Conservation (phyloP, 1,284 basidiomycete genomes). For the Fereydounia khargensis region DNA sequence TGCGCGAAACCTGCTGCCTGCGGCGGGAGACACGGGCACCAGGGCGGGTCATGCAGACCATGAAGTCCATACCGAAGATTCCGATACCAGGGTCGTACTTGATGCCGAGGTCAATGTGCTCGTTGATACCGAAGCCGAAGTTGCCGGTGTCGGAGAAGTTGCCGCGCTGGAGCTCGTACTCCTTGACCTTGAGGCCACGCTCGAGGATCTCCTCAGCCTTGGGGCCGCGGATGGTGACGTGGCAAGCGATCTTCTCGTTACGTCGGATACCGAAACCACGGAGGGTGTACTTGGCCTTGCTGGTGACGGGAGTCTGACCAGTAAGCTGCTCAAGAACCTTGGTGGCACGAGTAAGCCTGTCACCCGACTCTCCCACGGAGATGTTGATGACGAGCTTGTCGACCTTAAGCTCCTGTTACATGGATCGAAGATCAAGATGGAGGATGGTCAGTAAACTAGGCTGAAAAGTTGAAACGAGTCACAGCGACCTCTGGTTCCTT, state of each 20-base stretch:
- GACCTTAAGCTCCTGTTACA: constrained; percentile 77
- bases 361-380: constrained; percentile 98
- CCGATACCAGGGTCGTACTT: constrained; percentile 60
- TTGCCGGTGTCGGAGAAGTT: constrained; percentile 74
- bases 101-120: constrained; percentile 95
- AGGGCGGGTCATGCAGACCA: constrained; percentile 78
- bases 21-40: constrained; percentile 87
- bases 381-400: constrained; percentile 99
- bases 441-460: neutral
- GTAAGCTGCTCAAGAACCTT: constrained; percentile 99
- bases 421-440: neutral
- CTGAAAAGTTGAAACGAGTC: neutral
- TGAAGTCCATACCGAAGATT: constrained; percentile 58
- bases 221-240: constrained; percentile 98
- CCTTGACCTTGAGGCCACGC: constrained; percentile 98
- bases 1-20: constrained; percentile 81
- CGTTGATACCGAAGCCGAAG: constrained; percentile 56
- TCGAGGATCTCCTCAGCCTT: constrained; percentile 99
- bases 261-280: constrained; percentile 98
- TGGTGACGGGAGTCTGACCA: constrained; percentile 97
- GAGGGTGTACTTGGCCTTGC: constrained; percentile 99
- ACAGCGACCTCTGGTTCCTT: neutral
- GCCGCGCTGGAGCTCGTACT: constrained; percentile 84
- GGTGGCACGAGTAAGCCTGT: constrained; percentile 96
- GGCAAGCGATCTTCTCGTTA: constrained; percentile 99